These are phyloP conservation scores for Grigorovia humatica DNA, from an alignment of 805 yeast species.

Conservation along the genomic window DNA sequence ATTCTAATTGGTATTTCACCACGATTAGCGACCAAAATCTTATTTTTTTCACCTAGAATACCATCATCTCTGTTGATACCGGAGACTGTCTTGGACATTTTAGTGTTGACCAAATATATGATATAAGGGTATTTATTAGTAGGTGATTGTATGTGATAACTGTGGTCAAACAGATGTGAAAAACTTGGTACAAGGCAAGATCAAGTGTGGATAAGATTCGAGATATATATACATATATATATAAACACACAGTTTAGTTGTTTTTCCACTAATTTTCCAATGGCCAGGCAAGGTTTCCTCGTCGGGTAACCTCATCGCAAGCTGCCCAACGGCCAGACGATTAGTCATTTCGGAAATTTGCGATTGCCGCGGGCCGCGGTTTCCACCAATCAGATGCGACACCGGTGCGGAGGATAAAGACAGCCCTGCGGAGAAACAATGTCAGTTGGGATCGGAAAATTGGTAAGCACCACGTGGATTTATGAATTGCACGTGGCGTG, in stretches of 20 bases:
- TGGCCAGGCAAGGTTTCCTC: not conserved
- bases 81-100: constrained; percentile 11
- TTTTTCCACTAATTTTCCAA: not conserved
- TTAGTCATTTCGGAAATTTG: not conserved
- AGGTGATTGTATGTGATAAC: too few species aligned
- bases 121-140: too few species aligned
- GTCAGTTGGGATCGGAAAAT: too few species aligned
- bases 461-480: too few species aligned
- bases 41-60: constrained; percentile 34
- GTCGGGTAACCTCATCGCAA: not conserved
- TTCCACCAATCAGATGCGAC: not conserved
- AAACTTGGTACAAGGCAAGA: too few species aligned
- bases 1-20: constrained; percentile 83
- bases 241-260: not conserved
- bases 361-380: not conserved
- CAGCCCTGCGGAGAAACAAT: not conserved
- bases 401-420: not conserved
- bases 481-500: too few species aligned
- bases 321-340: not conserved
- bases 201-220: not conserved
- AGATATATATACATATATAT: too few species aligned
- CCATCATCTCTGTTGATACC: constrained; percentile 19
- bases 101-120: not conserved
- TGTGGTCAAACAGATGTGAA: too few species aligned
- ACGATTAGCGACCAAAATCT: constrained; percentile 72